Evolutionary conservation across 352 stramenopile genomes (phyloP), one percentile per base, ranked within the genome.

Genomic region (Pythium folliculosum): DNA sequence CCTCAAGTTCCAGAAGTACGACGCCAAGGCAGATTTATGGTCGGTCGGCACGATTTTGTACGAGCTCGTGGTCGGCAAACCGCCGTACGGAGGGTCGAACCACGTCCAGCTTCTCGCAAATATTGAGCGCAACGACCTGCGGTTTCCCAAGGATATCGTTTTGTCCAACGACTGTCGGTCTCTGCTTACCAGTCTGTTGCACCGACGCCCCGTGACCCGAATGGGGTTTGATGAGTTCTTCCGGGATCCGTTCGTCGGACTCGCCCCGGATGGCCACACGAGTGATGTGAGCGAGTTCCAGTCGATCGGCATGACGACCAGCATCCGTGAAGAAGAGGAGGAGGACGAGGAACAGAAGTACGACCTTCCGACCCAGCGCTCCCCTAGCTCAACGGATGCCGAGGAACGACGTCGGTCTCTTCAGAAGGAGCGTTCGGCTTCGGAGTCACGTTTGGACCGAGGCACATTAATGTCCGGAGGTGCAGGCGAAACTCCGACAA

Each of bases 1-100:
- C 71, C 84, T 99, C 62, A 84, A 88, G 70, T 90, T 92, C 53
- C 78, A 97, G 59, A 97, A 95, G 76, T 99, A 99, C 74, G 94
- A 98, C 78, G 91, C 92, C 30, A 99, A 98, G 70, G 96, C 96
- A 10, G 97, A 99, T 76, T 77, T 99, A 2, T 99, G 96, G 96
- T 97, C 88, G 2, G 94, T 98, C 3, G 97, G 97, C 37, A 96
- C 92, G 9, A 97, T 99, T 45, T 63, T 99, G 27, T 99, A 97
- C 73, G 96, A 99, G 81, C 98, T 99, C 89, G 82, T 98, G 65
- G 84, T 92, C 1, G 95, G 95, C 40, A 80, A 84, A n/a, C 94
- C 95, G 19, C 96, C 96, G 3, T 99, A 98, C 70, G 84, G 94
- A 35, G 96, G 94, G 53, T 86, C 95, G 23, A 98, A 98, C 80